phyloP scores from a whole-genome alignment of 2,329 filamentous ascomycete genomes.

The Aspergillus versicolor region DNA sequence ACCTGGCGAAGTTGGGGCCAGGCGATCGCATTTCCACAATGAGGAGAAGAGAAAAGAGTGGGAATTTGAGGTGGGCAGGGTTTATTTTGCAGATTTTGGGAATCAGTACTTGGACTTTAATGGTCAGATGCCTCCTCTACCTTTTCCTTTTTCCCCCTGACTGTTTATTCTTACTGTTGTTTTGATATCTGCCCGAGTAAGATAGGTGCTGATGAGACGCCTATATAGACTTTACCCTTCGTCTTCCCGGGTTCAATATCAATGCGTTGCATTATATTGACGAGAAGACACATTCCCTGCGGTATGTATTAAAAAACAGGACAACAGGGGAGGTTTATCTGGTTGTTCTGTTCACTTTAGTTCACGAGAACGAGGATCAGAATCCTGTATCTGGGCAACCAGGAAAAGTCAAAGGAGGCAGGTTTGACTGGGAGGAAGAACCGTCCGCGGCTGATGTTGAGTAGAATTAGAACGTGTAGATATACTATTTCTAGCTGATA shows the following conservation, averaged over 20 bases:
- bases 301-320: conserved; percentile 87
- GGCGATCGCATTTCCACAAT: conserved; percentile 63
- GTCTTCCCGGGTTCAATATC: conserved; percentile 37
- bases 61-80: conserved; percentile 60
- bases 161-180: background rate
- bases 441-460: conserved; percentile 21
- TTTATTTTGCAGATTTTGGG: conserved; percentile 73
- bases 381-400: conserved; percentile 1
- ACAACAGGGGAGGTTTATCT: conserved; percentile 73
- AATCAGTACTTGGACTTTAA: conserved; percentile 92
- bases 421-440: conserved; percentile 25
- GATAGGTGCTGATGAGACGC: background rate
- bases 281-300: conserved; percentile 76
- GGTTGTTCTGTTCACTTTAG: conserved; percentile 75
- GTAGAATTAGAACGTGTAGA: conserved; percentile 9
- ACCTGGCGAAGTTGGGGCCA: conserved; percentile 53
- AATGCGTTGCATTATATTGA: conserved; percentile 42
- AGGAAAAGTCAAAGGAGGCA: conserved; percentile 17
- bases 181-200: background rate
- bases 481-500: background rate
- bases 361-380: conserved; percentile 42
- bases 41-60: conserved; percentile 57
- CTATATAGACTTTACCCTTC: conserved; percentile 37
- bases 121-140: conserved; percentile 40
- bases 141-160: no score